phyloP scores from a whole-genome alignment of 2,329 filamentous ascomycete species.

The Exserohilum rostratum region DNA sequence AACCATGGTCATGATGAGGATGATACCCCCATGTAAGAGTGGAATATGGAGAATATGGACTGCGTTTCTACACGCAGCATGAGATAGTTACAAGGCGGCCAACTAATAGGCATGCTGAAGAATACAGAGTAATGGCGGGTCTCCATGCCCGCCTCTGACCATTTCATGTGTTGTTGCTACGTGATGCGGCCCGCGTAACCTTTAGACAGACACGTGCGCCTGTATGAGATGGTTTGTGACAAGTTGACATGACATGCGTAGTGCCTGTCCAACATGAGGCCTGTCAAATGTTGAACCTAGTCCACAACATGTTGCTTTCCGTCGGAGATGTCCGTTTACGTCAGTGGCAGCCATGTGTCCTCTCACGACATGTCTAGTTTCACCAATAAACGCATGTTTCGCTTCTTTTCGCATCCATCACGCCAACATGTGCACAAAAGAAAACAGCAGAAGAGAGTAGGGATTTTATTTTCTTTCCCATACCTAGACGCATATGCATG shows the following conservation, averaged over 20 bases:
- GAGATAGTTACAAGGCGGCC: conserved; percentile 29
- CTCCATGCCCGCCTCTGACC: conserved; percentile 17
- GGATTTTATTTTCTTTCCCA: too few relatives aligned
- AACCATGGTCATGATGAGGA: conserved; percentile 44
- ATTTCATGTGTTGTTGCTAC: neutral
- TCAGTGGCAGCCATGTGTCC: neutral
- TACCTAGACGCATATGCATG: too few relatives aligned
- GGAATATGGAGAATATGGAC: conserved; percentile 20
- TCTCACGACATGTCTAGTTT: conserved; percentile 1
- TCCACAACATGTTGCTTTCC: neutral
- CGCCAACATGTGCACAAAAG: neutral
- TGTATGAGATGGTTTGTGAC: too few relatives aligned
- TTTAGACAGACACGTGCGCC: neutral
- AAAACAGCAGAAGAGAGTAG: too few relatives aligned
- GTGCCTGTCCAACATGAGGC: conserved; percentile 3
- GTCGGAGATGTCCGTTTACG: neutral
- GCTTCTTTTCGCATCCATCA: neutral
- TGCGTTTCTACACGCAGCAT: conserved; percentile 26
- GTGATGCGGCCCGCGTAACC: conserved; percentile 1
- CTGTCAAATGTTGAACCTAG: neutral
- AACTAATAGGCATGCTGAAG: conserved; percentile 19
- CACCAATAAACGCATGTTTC: conserved; percentile 1
- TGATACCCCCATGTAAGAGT: conserved; percentile 43
- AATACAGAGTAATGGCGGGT: conserved; percentile 26
- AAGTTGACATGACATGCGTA: conserved; percentile 19